phyloP scores from a whole-genome alignment of 1,284 basidiomycete genomes.

The Ceratobasidium sp. region DNA sequence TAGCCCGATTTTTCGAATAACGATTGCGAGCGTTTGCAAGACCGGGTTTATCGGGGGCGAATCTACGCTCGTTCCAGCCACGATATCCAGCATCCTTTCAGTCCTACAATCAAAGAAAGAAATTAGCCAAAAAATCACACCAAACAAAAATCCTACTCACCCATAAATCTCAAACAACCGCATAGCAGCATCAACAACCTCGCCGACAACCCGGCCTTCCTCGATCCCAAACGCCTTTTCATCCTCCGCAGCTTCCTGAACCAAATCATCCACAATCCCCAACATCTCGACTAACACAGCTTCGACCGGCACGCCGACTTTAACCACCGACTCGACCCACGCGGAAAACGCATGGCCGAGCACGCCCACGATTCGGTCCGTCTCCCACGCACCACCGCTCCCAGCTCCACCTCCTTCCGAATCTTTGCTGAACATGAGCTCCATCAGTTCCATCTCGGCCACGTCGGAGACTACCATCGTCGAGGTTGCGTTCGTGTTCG shows the following conservation, averaged over 20 bases:
- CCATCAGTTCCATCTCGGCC: slow-evolving; percentile 40
- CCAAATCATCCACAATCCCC: slow-evolving; percentile 47
- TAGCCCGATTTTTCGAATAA: slow-evolving; percentile 42
- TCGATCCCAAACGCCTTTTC: slow-evolving; percentile 39
- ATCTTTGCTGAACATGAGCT: slow-evolving; percentile 40
- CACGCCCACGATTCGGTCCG: slow-evolving; percentile 44
- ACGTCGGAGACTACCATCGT: slow-evolving; percentile 5
- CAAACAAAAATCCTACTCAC: slow-evolving; percentile 29
- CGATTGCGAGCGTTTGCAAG: slow-evolving; percentile 35
- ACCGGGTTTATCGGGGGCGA: slow-evolving; percentile 34
- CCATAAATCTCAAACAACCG: slow-evolving; percentile 31
- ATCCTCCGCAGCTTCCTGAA: slow-evolving; percentile 45
- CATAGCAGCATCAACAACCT: slow-evolving; percentile 43
- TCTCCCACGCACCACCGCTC: slow-evolving; percentile 48
- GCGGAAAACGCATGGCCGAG: slow-evolving; percentile 38
- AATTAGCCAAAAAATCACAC: too few relatives aligned
- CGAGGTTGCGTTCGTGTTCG: not conserved
- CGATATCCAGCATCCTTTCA: slow-evolving; percentile 35
- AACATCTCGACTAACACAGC: slow-evolving; percentile 45
- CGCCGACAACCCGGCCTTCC: slow-evolving; percentile 48
- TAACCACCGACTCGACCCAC: slow-evolving; percentile 18
- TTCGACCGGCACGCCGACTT: slow-evolving; percentile 3
- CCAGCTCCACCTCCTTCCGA: slow-evolving; percentile 45
- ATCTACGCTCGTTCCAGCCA: not conserved
- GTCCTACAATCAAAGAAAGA: slow-evolving; percentile 6